Evolutionary conservation across 352 stramenopile species (phyloP).

Genomic region (Globisporangium perplexum): DNA sequence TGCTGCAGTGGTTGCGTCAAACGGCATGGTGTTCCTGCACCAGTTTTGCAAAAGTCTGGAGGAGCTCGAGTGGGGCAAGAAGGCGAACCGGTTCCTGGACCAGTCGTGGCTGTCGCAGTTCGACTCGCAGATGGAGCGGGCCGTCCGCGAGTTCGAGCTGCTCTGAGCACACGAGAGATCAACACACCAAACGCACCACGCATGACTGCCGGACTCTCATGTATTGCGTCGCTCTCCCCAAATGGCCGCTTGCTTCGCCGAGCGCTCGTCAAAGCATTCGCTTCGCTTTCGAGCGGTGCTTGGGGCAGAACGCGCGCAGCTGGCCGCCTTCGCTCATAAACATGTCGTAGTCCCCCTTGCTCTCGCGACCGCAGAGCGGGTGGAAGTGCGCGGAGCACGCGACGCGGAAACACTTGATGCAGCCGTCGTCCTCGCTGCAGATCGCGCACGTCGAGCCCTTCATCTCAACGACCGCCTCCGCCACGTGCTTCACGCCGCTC

Average conservation of each 20-base stretch:
- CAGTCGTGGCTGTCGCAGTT: conserved; percentile 77
- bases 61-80: conserved; percentile 60
- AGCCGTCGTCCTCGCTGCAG: conserved; percentile 62
- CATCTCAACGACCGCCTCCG: conserved; percentile 60
- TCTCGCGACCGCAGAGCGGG: conserved; percentile 79
- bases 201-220: not conserved
- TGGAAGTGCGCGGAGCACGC: conserved; percentile 73
- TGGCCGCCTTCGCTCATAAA: conserved; percentile 87
- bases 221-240: not conserved
- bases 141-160: conserved; percentile 62
- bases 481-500: conserved; percentile 73
- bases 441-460: conserved; percentile 50
- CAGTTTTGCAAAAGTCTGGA: conserved; percentile 50
- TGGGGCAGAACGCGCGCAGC: conserved; percentile 75
- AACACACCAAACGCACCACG: not conserved
- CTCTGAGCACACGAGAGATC: conserved; percentile 23
- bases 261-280: conserved; percentile 12
- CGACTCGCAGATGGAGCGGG: conserved; percentile 72
- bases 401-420: conserved; percentile 81
- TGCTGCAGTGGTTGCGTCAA: not conserved
- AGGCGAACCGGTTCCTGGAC: conserved; percentile 74
- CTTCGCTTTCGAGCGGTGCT: conserved; percentile 55
- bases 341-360: conserved; percentile 79
- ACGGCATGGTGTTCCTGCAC: conserved; percentile 29
- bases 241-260: not conserved